Conservation (phyloP, 2,329 filamentous ascomycete species). For the Paracamarosporium sp. region DNA sequence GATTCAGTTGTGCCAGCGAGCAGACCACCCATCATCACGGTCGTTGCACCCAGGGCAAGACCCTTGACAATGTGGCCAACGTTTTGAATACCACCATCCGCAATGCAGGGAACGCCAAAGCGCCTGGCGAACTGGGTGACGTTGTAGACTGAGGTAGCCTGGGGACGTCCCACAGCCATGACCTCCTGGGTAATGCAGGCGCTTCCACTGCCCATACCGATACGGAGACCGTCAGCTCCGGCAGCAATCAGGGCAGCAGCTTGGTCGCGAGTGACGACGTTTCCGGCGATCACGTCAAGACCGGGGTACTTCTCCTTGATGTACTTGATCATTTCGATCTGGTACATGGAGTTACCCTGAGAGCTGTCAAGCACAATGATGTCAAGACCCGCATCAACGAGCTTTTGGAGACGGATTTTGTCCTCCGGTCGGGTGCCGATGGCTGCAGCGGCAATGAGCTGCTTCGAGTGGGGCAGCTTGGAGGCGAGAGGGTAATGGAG, state of each 20-base stretch:
- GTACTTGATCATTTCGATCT: constrained; percentile 98
- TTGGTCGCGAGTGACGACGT: constrained; percentile 97
- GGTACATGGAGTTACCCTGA: constrained; percentile 98
- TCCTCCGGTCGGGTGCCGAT: constrained; percentile 96
- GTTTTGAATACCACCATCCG: constrained; percentile 97
- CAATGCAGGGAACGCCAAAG: constrained; percentile 97
- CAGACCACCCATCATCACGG: constrained; percentile 99
- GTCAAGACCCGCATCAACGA: constrained; percentile 94
- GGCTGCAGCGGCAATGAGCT: constrained; percentile 92
- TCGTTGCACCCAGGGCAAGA: constrained; percentile 89
- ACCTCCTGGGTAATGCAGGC: constrained; percentile 99
- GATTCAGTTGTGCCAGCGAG: constrained; percentile 97
- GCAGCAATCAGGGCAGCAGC: constrained; percentile 90
- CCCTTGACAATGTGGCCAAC: constrained; percentile 99
- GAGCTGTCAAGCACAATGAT: constrained; percentile 95
- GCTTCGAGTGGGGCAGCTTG: constrained; percentile 95
- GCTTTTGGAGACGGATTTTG: constrained; percentile 81
- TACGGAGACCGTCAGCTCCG: constrained; percentile 93
- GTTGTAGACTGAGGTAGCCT: constrained; percentile 90
- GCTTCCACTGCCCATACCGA: constrained; percentile 97
- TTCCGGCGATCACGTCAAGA: constrained; percentile 95
- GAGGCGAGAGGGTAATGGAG: constrained; percentile 95
- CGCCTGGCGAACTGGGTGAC: constrained; percentile 88
- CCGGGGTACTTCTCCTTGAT: constrained; percentile 85
- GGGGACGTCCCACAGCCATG: constrained; percentile 97